These are phyloP conservation scores for Thraustochytrium striatum DNA, from an alignment of 352 stramenopile species.

Conservation along the genomic window DNA sequence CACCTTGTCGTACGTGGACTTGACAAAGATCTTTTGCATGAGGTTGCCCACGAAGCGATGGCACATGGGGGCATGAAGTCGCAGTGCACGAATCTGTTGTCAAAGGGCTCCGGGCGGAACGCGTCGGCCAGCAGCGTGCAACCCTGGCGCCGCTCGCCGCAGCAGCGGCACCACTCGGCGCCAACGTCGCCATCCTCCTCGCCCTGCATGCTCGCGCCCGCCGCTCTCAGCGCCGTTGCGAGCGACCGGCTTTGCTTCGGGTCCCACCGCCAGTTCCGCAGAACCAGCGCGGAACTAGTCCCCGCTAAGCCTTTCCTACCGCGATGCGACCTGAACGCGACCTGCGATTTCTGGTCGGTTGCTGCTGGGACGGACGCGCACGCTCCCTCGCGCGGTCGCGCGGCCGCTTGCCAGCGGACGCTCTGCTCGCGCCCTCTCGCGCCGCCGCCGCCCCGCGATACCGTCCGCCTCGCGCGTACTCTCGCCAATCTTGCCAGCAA, in stretches of 20 bases:
- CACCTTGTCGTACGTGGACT: slow-evolving; percentile 11
- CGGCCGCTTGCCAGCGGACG: no score
- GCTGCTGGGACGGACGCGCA: no score
- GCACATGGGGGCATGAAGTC: slow-evolving; percentile 29
- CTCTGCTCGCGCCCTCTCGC: no score
- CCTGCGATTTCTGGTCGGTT: no score
- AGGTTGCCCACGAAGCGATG: slow-evolving; percentile 25
- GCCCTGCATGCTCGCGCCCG: background rate
- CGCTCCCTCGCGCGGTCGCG: no score
- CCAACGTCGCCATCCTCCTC: background rate
- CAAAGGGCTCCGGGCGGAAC: slow-evolving; percentile 14
- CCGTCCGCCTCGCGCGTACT: no score
- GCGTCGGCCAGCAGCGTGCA: slow-evolving; percentile 34
- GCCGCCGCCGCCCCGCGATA: no score
- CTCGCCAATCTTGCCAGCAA: no score
- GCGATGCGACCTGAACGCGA: no score
- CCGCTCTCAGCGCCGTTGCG: background rate
- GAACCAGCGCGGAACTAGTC: background rate
- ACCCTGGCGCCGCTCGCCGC: slow-evolving; percentile 2
- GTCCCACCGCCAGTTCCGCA: background rate
- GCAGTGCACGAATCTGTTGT: background rate
- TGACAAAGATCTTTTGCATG: slow-evolving; percentile 35
- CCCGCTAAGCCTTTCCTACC: background rate
- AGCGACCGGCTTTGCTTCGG: no score
- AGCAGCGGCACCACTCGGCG: slow-evolving; percentile 27